Conservation (phyloP, 140 eudicot species). For the Cichorium intybus region DNA sequence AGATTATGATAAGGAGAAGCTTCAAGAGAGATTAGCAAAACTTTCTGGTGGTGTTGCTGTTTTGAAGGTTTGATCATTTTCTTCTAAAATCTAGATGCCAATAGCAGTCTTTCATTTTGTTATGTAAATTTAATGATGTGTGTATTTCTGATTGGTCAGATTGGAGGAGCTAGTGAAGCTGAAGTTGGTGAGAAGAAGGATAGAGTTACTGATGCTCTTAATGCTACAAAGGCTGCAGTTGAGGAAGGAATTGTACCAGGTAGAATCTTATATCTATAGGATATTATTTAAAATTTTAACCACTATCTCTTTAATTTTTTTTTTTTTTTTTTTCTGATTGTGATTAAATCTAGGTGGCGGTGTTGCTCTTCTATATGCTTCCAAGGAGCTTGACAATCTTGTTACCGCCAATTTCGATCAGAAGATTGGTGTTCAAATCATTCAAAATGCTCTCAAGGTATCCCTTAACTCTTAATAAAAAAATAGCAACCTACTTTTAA, state of each 20-base stretch:
- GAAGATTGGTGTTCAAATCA: slow-evolving; percentile 80
- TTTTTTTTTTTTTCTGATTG: background rate
- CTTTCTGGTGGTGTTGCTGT: slow-evolving; percentile 85
- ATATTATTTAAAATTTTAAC: no score
- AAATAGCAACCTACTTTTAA: background rate
- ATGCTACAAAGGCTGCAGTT: slow-evolving; percentile 80
- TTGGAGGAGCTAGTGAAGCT: slow-evolving; percentile 78
- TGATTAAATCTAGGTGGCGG: slow-evolving; percentile 53
- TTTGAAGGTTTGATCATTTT: slow-evolving; percentile 46
- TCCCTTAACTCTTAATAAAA: background rate
- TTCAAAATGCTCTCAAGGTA: slow-evolving; percentile 82
- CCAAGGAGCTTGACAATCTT: slow-evolving; percentile 65
- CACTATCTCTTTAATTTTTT: background rate
- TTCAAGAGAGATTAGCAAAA: slow-evolving; percentile 72
- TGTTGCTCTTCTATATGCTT: slow-evolving; percentile 81
- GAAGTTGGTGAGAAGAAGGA: slow-evolving; percentile 77
- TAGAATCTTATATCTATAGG: background rate
- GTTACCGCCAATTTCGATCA: slow-evolving; percentile 73
- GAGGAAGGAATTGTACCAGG: slow-evolving; percentile 79
- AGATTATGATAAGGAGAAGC: slow-evolving; percentile 73
- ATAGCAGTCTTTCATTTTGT: no score
- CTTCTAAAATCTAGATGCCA: background rate
- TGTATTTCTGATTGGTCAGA: slow-evolving; percentile 16
- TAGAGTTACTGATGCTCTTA: slow-evolving; percentile 70
- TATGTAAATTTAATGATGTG: background rate